Base-by-base conservation (phyloP, 192 early-diverging fungal genomes). In the Umbelopsis ramanniana region DNA sequence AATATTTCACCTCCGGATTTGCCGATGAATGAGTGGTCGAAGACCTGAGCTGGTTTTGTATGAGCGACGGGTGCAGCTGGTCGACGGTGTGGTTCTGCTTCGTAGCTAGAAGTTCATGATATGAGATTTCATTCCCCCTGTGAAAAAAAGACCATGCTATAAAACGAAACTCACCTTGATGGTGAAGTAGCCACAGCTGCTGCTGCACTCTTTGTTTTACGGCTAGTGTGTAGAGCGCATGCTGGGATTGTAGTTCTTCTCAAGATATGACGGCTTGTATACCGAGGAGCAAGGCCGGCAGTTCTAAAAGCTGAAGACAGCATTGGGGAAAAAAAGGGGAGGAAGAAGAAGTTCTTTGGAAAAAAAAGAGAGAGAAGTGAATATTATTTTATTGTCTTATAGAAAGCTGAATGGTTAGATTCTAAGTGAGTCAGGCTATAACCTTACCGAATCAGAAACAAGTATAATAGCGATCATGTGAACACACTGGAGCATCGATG, bases 1-100 rank as follows among this genome's bases (percentile, higher is more conserved):
- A 99, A 97, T 79, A 99, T 98, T 82, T 98, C 90, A 52, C 97
- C 97, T 66, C 97, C 97, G 26, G 95, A 93, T 89, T 95, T 92
- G 37, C 97, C 97, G 7, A 99, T 90, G 82, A 98, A 96, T 38
- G 92, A 92, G 72, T 86, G 82, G 79, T 96, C 94, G 35, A 75
- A 85, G 87, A 72, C 68, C 79, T 78, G 79, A 82, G 73, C 68
- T 83, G 37, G 71, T 21, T 47, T 68, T 3, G 8, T 43, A 5
- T 43, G 6, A 43, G 11, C 40, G 40, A 24, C 0, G 5, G 57
- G 57, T 53, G 47, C 69, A 10, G 46, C 9, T 46, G 29, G 69
- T 12, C 22, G 48, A 53, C 29, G 43, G 17, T 69, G 67, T 5
- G 17, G 38, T 46, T 69, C 46, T 7, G 23, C 24, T 29, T 70